phyloP scores from a whole-genome alignment of 2,329 filamentous ascomycete species.

The Didymella glomerata region DNA sequence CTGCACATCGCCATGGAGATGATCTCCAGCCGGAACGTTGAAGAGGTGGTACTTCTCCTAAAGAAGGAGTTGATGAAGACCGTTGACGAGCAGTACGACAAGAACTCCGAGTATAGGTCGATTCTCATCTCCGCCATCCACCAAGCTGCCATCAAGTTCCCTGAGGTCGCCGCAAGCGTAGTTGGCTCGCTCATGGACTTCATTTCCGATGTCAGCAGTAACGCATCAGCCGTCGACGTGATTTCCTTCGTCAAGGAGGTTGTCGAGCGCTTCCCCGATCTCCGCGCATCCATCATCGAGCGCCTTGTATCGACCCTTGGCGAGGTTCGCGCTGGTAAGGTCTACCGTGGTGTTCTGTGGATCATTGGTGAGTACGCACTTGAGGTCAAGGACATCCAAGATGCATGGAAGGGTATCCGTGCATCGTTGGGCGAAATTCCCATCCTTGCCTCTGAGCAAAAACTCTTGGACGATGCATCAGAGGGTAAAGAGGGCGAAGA shows the following conservation, averaged over 20 bases:
- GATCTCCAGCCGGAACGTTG: conserved; percentile 98
- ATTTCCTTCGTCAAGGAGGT: conserved; percentile 99
- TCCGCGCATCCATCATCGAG: conserved; percentile 86
- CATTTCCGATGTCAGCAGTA: conserved; percentile 98
- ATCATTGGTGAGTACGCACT: conserved; percentile 97
- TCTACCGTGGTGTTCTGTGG: conserved; percentile 96
- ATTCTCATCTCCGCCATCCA: conserved; percentile 97
- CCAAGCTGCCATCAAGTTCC: conserved; percentile 98
- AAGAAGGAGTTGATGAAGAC: conserved; percentile 99
- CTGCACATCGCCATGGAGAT: conserved; percentile 91
- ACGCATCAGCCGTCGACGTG: conserved; percentile 93
- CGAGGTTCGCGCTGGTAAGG: conserved; percentile 95
- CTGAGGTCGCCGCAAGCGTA: conserved; percentile 94
- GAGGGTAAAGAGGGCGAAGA: conserved; percentile 68
- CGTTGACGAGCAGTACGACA: conserved; percentile 98
- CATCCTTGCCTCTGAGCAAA: conserved; percentile 93
- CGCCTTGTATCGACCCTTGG: conserved; percentile 88
- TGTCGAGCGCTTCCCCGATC: conserved; percentile 93
- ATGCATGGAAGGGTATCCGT: conserved; percentile 96
- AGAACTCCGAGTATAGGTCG: conserved; percentile 70
- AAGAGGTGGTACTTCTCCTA: conserved; percentile 92
- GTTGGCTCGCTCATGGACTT: conserved; percentile 99
- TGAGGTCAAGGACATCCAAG: conserved; percentile 91
- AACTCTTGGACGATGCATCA: conserved; percentile 80
- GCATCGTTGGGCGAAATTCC: conserved; percentile 95